Evolutionary conservation across 2,329 filamentous ascomycete genomes (phyloP).

Genomic region (Blumeria graminis): DNA sequence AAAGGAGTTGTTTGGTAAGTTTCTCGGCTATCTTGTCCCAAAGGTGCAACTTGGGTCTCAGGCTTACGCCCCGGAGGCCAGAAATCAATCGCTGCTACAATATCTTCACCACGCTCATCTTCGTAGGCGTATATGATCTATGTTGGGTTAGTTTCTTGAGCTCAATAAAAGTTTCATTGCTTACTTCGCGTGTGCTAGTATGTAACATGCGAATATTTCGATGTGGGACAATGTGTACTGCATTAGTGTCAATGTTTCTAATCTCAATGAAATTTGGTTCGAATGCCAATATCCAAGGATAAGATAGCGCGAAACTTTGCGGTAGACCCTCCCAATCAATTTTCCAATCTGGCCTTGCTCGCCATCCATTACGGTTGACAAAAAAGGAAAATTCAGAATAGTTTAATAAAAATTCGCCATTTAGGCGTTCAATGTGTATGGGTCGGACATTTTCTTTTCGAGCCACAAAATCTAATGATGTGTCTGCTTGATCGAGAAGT

Average conservation of each 20-base stretch:
- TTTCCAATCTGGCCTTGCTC: conserved; percentile 83
- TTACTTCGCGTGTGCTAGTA: conserved; percentile 86
- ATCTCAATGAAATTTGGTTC: conserved; percentile 96
- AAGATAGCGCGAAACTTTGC: conserved; percentile 77
- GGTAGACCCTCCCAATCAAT: conserved; percentile 95
- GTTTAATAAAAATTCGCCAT: conserved; percentile 90
- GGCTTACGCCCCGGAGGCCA: conserved; percentile 28
- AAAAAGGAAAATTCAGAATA: conserved; percentile 99
- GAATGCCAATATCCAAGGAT: conserved; percentile 92
- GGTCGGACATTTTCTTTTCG: conserved; percentile 82
- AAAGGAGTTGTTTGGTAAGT: too few species aligned
- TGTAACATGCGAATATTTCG: conserved; percentile 96
- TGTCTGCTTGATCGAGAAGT: conserved; percentile 88
- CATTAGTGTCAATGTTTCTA: conserved; percentile 78
- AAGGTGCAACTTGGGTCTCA: too few species aligned
- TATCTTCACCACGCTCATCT: conserved; percentile 79
- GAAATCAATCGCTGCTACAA: conserved; percentile 88
- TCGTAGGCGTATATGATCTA: conserved; percentile 97
- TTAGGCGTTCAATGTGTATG: conserved; percentile 90
- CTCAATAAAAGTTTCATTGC: conserved; percentile 13
- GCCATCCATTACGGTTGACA: conserved; percentile 95
- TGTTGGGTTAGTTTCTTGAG: conserved; percentile 6
- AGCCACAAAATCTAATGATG: conserved; percentile 88
- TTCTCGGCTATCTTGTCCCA: too few species aligned
- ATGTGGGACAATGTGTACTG: conserved; percentile 85